Base-by-base conservation (phyloP, 2,329 filamentous ascomycete species). In the Fusarium aywerte region DNA sequence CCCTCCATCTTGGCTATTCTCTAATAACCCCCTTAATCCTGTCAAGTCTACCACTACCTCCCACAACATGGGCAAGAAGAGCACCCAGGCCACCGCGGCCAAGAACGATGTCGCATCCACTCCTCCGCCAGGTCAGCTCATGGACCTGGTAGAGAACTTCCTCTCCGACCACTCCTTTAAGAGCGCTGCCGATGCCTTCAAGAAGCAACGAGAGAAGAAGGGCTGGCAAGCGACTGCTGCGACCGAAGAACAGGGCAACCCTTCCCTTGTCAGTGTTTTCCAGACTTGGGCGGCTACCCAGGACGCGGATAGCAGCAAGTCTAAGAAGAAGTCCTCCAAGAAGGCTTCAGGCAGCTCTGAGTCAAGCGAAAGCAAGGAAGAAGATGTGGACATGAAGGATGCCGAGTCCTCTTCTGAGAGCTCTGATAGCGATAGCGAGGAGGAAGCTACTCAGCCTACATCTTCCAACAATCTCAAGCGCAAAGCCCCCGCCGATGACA, bases 61-160 rank as follows among this genome's bases (percentile, higher is more conserved):
- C 50, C n/a, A 59, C 43, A 69, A 67, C 36, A 81, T 81, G 79
- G 76, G 72, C 65, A 80, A 78, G 65, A 73, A 67, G 53, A 69
- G 59, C 69, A 51, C 64, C 54, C 65, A 69, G 51, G 44, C 62
- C 43, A 25, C 72, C 39, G 32, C 58, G 47, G 56, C 68, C 29
- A 70, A 67, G 58, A 67, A 59, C 63, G 55, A 67, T 42, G 60
- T 65, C 36, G 45, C 69, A 27, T 60, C 65, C 36, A 31, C 75
- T 11, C 55, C 80, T 44, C 83, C 87, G 25, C 84, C 90, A 6
- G 77, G 84, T 27, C 84, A 90, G 76, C 80, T 93, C 33, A 81
- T 93, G 74, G 85, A 88, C 62, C 81, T 92, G 16, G 84, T 93
- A 71, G 87, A 87, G 65, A 78, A 80, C 21, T 93, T 93, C 76